Base-by-base conservation (phyloP, 2,329 filamentous ascomycete species). In the Diaporthe sp. region DNA sequence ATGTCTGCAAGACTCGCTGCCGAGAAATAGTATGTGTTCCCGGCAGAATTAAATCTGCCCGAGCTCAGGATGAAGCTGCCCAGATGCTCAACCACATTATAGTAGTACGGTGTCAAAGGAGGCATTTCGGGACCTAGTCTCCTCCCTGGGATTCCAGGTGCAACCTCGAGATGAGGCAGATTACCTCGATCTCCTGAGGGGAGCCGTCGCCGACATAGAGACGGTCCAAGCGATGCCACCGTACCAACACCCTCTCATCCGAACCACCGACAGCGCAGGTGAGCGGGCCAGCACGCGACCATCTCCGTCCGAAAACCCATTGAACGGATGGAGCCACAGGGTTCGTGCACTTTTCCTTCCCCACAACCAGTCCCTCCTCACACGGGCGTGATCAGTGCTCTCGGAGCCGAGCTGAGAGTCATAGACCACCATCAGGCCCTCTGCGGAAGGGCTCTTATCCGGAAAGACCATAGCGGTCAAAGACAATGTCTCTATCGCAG, bases 401-500 rank as follows among this genome's bases (percentile, higher is more conserved):
- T 54, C 71, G 52, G 60, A 22, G 40, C 33, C 58, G 38, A 45
- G 50, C 52, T 60, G 50, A 67, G 28, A 50, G n/a, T 28, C 40
- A 13, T 19, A 75, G 74, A 74, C 71, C 35, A 38, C 38, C 13
- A 74, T 75, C 52, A 60, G 58, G 33, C 58, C 66, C 30, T 67
- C 66, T 5, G 74, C 50, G 40, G 52, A 68, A 33, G 71, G 69
- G 12, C 67, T 74, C n/a, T 54, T 78, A 10, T 73, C 75, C 52
- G 75, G 75, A 6, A 72, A 72, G 35, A 78, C 71, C 25, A 52
- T 78, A 17, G 77, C 73, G 25, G 73, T 76, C 30, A 78, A 78
- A 71, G 77, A 78, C 66, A 78, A 77, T 69, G 73, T 77, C 58
- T 77, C 77, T 5, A 45, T 78, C 33, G 77, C 74, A 28, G 76